Percentiles rank a stretch among this genome's conserved stretches.
These are phyloP conservation scores for Boletus sensibilis DNA, from an alignment of 768 basidiomycete species.

Conservation along the genomic window DNA sequence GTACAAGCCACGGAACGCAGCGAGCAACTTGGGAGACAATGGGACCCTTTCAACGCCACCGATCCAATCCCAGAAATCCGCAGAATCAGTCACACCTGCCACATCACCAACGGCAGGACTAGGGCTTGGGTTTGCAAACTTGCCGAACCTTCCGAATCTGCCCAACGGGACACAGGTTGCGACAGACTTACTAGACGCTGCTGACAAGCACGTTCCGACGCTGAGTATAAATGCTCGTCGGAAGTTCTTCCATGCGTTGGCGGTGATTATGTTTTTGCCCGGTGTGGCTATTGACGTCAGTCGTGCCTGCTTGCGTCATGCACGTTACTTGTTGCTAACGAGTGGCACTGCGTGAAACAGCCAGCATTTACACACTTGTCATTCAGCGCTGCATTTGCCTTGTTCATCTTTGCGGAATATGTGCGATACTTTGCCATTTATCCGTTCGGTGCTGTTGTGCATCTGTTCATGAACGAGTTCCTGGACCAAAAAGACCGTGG, in stretches of 20 bases:
- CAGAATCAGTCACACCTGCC: conserved; percentile 10
- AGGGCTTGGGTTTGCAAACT: conserved; percentile 40
- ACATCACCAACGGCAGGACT: conserved; percentile 26
- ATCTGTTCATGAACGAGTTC: conserved; percentile 97
- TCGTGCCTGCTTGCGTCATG: conserved; percentile 21
- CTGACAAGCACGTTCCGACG: conserved; percentile 88
- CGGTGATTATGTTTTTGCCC: conserved; percentile 95
- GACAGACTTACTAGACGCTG: conserved; percentile 71
- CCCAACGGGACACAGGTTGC: conserved; percentile 62
- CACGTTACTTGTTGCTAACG: conserved; percentile 19
- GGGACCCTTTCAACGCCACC: conserved; percentile 29
- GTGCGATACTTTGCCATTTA: conserved; percentile 98
- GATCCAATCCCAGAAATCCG: conserved; percentile 24
- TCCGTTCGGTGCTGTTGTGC: conserved; percentile 89
- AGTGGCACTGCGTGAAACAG: conserved; percentile 40
- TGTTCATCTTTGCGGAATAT: conserved; percentile 96
- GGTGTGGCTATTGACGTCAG: conserved; percentile 90
- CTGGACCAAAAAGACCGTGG: conserved; percentile 93
- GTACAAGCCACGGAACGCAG: conserved; percentile 51
- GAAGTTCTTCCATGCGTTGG: conserved; percentile 96
- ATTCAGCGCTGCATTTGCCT: conserved; percentile 91
- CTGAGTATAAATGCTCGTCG: conserved; percentile 87
- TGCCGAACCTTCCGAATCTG: conserved; percentile 51
- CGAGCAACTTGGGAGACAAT: conserved; percentile 35
- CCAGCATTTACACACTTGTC: conserved; percentile 95